Base-by-base conservation (phyloP, 2,329 filamentous ascomycete species). In the Chaetomium globosum region DNA sequence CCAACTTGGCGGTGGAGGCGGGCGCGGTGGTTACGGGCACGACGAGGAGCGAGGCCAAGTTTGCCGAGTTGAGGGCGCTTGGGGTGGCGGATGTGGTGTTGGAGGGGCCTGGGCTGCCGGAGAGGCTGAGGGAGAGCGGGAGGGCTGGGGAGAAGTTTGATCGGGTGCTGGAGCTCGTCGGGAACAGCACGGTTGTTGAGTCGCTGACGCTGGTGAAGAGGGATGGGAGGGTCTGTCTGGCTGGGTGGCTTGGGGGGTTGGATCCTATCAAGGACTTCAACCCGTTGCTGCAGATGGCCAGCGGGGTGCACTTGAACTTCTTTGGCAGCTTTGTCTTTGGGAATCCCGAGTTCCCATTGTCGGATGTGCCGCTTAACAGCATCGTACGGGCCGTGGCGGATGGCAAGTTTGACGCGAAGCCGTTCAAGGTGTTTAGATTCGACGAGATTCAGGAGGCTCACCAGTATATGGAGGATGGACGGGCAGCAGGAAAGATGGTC, bases 271-370 rank as follows among this genome's bases (percentile, higher is more conserved):
- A 66, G 8, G 76, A 78, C 57, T 77, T 81, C 70, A 80, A 80
- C 65, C 80, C 78, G 2, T 74, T 81, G 67, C 53, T 80, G 7
- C 74, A 81, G 70, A 81, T 81, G 79, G 74, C 75, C 19, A 73
- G 74, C 26, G 79, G 79, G 0, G 78, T 81, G n/a, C 79, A 81
- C 65, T 80, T 81, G 63, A 80, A 76, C 65, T 73, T 81, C 33
- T 81, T 80, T 68, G 74, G 76, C 6, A 80, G 78, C 64, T 76
- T 75, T 59, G 75, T 76, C 3, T 71, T 80, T 43, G 78, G 75
- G 5, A 73, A 60, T 2, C 65, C 68, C 0, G 77, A 74, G 19
- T 80, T 79, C 58, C 75, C 78, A 7, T 57, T 80, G 33, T 75
- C 75, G 0, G 72, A 70, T 23, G 73, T 80, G n/a, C 78, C 77